Conservation (phyloP, 441 rosid genomes). For the Lagerstroemia fauriei region DNA sequence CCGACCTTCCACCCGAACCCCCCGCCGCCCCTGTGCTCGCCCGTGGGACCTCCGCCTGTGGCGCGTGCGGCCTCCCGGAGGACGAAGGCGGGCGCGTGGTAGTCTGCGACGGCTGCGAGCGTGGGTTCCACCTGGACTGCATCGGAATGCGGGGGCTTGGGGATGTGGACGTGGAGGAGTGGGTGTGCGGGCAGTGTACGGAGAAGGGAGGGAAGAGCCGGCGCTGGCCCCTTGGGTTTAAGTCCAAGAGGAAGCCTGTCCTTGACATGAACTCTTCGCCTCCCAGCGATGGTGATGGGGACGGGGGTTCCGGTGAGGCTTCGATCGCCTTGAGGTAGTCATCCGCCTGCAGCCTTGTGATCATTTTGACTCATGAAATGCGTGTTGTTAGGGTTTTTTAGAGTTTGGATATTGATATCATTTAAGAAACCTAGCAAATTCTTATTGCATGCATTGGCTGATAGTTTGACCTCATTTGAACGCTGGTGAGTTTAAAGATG, state of each 20-base stretch:
- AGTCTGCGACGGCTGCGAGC: conserved; percentile 88
- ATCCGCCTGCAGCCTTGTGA: not conserved
- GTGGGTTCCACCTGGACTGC: conserved; percentile 66
- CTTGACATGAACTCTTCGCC: conserved; percentile 86
- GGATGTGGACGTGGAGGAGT: conserved; percentile 45
- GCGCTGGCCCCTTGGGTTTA: conserved; percentile 81
- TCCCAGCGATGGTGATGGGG: conserved; percentile 69
- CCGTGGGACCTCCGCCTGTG: conserved; percentile 45
- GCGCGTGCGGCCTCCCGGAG: conserved; percentile 54
- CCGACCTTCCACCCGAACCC: conserved; percentile 35
- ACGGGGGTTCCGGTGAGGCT: conserved; percentile 41
- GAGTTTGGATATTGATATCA: not conserved
- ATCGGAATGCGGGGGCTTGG: conserved; percentile 38
- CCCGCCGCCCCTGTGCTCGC: conserved; percentile 50
- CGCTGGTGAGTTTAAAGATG: not conserved
- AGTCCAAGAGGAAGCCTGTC: conserved; percentile 52
- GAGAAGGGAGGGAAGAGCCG: conserved; percentile 59
- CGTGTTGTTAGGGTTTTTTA: not conserved
- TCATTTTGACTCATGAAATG: not conserved
- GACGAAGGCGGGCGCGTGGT: conserved; percentile 51
- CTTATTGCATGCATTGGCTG: not conserved
- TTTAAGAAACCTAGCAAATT: not conserved
- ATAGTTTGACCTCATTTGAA: not conserved
- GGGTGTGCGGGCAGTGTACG: conserved; percentile 69
- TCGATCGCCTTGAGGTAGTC: conserved; percentile 53